A percentile compares a stretch with the other conserved stretches of the same genome.
Conservation (phyloP, 768 basidiomycete species). For the Mycena vulgaris region DNA sequence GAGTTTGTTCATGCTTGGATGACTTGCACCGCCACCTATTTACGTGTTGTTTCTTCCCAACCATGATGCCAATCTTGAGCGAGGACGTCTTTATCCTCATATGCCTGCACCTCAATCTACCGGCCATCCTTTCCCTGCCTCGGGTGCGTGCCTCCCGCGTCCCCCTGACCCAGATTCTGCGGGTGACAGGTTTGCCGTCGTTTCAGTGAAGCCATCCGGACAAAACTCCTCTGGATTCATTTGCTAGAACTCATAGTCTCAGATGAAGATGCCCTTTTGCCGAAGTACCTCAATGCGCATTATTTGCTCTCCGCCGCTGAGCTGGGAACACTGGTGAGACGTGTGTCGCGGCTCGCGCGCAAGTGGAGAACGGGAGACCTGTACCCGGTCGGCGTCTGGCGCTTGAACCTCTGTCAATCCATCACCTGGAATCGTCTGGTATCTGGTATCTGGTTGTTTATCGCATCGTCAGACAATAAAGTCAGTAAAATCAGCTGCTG, state of each 20-base stretch:
- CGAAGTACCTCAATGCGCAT: background rate
- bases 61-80: no score
- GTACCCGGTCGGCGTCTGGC: background rate
- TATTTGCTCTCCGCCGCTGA: background rate
- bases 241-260: background rate
- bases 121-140: background rate
- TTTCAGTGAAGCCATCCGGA: background rate
- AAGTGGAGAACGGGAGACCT: slow-evolving; percentile 5
- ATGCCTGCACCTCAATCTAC: background rate
- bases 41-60: no score
- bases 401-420: slow-evolving; percentile 16
- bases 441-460: slow-evolving; percentile 23
- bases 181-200: background rate
- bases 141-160: background rate
- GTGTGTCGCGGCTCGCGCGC: background rate
- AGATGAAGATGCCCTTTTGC: background rate
- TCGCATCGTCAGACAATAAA: slow-evolving; percentile 27
- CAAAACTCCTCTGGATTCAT: slow-evolving; percentile 2
- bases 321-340: background rate
- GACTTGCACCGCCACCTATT: no score
- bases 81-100: background rate
- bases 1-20: no score
- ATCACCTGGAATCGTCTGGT: slow-evolving; percentile 36
- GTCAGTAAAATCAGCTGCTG: slow-evolving; percentile 32
- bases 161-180: background rate